Evolutionary conservation across 257 asterid species (phyloP).

Genomic region (Solanum pimpinellifolium): DNA sequence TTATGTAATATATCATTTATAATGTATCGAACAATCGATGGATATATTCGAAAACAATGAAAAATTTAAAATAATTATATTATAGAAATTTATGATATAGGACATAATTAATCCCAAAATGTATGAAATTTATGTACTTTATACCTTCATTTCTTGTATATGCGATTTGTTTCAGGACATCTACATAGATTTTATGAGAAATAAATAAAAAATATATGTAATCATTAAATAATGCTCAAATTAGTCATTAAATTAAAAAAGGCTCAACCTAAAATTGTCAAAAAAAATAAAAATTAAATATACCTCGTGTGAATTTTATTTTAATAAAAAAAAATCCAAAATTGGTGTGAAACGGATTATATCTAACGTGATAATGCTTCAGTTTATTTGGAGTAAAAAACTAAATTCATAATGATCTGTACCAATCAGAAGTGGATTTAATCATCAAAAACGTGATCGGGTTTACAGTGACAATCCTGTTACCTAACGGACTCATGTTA

Average conservation of each 20-base stretch:
- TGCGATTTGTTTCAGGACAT: neutral
- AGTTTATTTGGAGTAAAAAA: neutral
- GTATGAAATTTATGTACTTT: neutral
- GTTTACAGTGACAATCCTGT: neutral
- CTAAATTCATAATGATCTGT: neutral
- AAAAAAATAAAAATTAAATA: too few species aligned
- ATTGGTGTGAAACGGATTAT: neutral
- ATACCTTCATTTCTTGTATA: too few species aligned
- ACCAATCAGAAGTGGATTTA: neutral
- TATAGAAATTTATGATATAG: accelerated
- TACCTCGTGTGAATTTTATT: neutral
- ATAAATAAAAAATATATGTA: too few species aligned
- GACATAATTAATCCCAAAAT: too few species aligned
- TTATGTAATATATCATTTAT: too few species aligned
- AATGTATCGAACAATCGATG: neutral
- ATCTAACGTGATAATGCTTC: neutral
- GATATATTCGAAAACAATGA: too few species aligned
- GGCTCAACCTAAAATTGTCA: neutral
- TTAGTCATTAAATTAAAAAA: neutral
- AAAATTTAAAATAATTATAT: too few species aligned
- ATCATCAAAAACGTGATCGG: neutral
- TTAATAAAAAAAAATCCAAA: too few species aligned
- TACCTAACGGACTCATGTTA: neutral
- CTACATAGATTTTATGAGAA: too few species aligned
- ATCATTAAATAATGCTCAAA: neutral